Conservation (phyloP, 208 protist genomes). For the Acanthamoeba royreba region DNA sequence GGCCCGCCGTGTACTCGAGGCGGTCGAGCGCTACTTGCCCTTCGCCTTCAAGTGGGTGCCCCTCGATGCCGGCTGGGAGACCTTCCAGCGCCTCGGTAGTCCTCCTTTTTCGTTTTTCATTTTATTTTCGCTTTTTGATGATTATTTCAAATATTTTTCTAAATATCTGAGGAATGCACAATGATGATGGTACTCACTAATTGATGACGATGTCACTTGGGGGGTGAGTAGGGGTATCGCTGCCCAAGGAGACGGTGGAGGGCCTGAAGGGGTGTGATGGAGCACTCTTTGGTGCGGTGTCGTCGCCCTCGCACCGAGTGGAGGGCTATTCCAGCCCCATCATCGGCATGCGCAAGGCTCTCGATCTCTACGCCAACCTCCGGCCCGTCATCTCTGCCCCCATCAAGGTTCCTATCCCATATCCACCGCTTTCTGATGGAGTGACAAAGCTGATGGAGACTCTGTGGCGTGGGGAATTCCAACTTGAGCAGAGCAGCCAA, state of each 20-base stretch:
- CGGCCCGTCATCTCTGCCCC: slow-evolving; percentile 59
- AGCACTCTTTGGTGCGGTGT: slow-evolving; percentile 65
- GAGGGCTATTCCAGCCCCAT: slow-evolving; percentile 67
- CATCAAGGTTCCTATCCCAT: not conserved
- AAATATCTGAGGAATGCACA: not conserved
- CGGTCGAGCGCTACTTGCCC: not conserved
- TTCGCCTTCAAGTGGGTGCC: not conserved
- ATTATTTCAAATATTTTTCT: not conserved
- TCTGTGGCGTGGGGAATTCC: not conserved
- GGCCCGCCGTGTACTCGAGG: not conserved
- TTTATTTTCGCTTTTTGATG: not conserved
- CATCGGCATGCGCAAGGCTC: slow-evolving; percentile 61
- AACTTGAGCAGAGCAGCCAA: not conserved
- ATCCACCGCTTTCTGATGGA: not conserved
- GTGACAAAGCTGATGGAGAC: not conserved
- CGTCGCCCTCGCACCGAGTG: slow-evolving; percentile 55
- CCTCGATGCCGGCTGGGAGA: not conserved
- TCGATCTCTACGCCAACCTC: slow-evolving; percentile 72
- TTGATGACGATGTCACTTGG: too few species aligned
- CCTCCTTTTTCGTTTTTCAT: not conserved
- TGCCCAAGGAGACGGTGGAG: slow-evolving; percentile 58
- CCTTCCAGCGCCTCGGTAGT: slow-evolving; percentile 44
- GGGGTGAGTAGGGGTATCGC: slow-evolving; percentile 16
- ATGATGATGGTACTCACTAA: too few species aligned
- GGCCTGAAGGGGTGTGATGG: slow-evolving; percentile 50